Base-by-base conservation (phyloP, 148 eudicot genomes). In the Rheum nobile region DNA sequence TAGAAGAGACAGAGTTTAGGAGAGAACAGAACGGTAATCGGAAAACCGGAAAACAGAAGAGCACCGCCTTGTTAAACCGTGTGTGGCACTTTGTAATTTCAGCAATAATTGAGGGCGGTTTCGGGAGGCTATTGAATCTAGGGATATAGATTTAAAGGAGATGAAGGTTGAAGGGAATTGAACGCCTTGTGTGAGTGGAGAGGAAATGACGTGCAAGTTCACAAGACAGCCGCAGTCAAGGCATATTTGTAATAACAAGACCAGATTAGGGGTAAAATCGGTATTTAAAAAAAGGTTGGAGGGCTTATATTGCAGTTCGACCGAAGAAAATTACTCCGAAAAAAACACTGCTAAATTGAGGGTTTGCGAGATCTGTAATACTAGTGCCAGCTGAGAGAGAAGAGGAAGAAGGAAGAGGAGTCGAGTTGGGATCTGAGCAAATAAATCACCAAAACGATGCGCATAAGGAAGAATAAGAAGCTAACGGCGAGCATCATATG, bases 401-500 rank as follows among this genome's bases (percentile, higher is more conserved):
- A 34, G 71, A 17, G 17, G 50, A 41, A 39, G 73, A 8, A 29
- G 47, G 17, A 65, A 12, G 31, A 65, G 3, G 12, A n/a, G 10
- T 0, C 8, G 21, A 8, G 21, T 4, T 16, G 46, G 28, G 72
- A 69, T 69, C 72, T n/a, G 42, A 69, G 46, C 2, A 10, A 12
- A 12, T 1, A n/a, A 14, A 17, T 11, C 29, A 10, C 29, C 50
- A 41, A 71, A 73, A 73, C 55, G 63, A 74, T 74, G 76, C 63
- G 76, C 39, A 57, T 74, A 4, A 74, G 76, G 76, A 74, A 74
- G 70, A 74, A 74, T 31, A 46, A 28, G 47, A 74, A 74, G 76
- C 76, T 74, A 24, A 42, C 76, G 42, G 48, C 76, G 46, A 74
- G 76, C 43, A 59, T 55, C 34, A 57, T 74, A 55, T 21, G 63